Percentiles rank a stretch among this genome's conserved stretches.
These are phyloP conservation scores for Aureobasidium sp. DNA, from an alignment of 2,329 filamentous ascomycete genomes.

Conservation along the genomic window DNA sequence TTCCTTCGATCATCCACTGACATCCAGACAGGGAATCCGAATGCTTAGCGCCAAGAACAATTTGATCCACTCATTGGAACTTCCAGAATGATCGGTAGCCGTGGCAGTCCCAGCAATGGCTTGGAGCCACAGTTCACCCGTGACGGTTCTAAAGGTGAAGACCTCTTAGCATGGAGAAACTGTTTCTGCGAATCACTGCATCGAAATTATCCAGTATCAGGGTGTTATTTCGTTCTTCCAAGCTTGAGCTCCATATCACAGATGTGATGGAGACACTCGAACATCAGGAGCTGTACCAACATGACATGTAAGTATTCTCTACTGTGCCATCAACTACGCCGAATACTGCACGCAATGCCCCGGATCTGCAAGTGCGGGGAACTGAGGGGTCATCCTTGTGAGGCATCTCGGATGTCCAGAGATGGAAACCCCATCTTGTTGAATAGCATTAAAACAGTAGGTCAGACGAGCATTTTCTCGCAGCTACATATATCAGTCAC, in stretches of 20 bases:
- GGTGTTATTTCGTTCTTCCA: neutral
- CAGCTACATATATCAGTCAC: neutral
- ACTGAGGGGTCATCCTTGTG: neutral
- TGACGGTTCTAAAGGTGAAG: neutral
- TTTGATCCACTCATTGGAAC: neutral
- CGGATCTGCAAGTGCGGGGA: constrained; percentile 14
- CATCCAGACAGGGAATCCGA: neutral
- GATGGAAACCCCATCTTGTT: neutral
- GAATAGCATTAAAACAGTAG: neutral
- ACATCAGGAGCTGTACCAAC: no score
- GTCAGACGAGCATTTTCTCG: neutral
- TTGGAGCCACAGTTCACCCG: neutral
- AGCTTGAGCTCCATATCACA: neutral
- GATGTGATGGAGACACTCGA: no score
- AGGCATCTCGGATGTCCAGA: constrained; percentile 2
- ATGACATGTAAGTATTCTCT: no score
- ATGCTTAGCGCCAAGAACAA: neutral
- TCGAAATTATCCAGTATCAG: no score
- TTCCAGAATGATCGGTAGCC: neutral
- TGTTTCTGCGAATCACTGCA: neutral
- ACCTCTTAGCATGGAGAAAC: neutral
- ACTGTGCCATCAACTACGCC: neutral
- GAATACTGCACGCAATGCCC: neutral
- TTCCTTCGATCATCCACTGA: neutral
- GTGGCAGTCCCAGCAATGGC: neutral